These are phyloP conservation scores for Thermochaetoides thermophila DNA, from an alignment of 495 filamentous ascomycete genomes.

Conservation along the genomic window DNA sequence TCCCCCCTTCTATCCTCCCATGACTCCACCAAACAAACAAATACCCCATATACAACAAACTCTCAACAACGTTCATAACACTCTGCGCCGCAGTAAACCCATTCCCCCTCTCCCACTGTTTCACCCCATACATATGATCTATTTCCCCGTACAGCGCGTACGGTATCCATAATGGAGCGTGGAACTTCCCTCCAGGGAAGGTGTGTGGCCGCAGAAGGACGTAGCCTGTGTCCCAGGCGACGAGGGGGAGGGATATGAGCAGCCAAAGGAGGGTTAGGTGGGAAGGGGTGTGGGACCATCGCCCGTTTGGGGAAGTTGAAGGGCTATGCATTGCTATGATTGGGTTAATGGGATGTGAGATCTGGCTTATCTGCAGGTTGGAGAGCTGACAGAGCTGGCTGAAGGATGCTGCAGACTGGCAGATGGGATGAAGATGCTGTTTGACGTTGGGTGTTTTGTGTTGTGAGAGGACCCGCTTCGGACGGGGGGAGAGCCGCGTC, in stretches of 20 bases:
- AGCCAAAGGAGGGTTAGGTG: constrained; percentile 59
- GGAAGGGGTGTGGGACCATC: constrained; percentile 60
- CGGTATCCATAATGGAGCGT: constrained; percentile 61
- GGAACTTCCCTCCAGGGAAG: constrained; percentile 66
- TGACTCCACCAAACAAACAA: constrained; percentile 42
- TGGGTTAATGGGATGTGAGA: no score
- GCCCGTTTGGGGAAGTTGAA: no score
- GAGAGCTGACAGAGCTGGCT: no score
- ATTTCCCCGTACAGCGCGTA: constrained; percentile 71
- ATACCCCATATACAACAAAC: constrained; percentile 53
- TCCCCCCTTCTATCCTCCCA: constrained; percentile 21
- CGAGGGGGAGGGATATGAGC: constrained; percentile 59
- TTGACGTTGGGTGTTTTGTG: no score
- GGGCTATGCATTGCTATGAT: no score
- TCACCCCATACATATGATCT: constrained; percentile 76
- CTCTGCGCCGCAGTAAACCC: constrained; percentile 75
- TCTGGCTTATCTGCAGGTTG: no score
- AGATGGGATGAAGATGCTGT: no score
- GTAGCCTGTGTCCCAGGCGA: constrained; percentile 74
- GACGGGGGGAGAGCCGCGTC: no score
- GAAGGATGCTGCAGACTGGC: no score
- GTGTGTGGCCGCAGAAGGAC: constrained; percentile 67
- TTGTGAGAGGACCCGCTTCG: no score
- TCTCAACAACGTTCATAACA: constrained; percentile 60
- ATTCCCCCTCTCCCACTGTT: constrained; percentile 52